Evolutionary conservation across 257 asterid species (phyloP), one percentile per base, ranked within the genome.

Genomic region (Agastache rugosa): DNA sequence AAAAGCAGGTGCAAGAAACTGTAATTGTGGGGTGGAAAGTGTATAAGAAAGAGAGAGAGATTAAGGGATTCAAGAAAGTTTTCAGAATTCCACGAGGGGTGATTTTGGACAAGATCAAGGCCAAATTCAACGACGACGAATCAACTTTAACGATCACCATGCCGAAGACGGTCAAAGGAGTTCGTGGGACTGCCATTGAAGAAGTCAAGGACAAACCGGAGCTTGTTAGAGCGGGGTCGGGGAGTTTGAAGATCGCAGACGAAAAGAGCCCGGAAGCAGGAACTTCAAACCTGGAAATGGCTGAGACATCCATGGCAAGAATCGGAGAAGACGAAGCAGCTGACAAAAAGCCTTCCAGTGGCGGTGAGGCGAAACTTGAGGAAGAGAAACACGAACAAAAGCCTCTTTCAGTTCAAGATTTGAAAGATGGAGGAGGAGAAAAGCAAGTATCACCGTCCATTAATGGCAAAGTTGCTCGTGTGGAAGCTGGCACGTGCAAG

Each of bases 71-170:
- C 83, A 88, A 80, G 74, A 93, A 88, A 77, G 87, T 86, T 50
- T 90, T 87, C 84, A 88, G 70, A 83, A 93, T 93, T 58, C 98
- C 98, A 15, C 83, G 77, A 51, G 93, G 82, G 41, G 93, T 91
- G 70, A 80, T 84, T 79, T 48, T 91, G 75, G 97, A 93, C 81
- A 75, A 85, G 85, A 90, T 91, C 63, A 74, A 65, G 47, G 97
- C 96, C 15, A 80, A 16, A 56, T 91, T 82, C 62, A 79, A 86
- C 17, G 92, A 90, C 23, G 87, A 86, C 48, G 87, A 85, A 71
- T 88, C 89, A 6, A 72, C 73, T 42, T 70, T 93, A 44, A 88
- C 82, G 10, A 79, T 93, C 70, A 78, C 86, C 47, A 88, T 93
- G 91, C 97, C 96, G 1, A 93, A 93, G 84, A 85, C 82, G 74